Base-by-base conservation (phyloP, 495 filamentous ascomycete genomes). In the Xylaria nigripes region DNA sequence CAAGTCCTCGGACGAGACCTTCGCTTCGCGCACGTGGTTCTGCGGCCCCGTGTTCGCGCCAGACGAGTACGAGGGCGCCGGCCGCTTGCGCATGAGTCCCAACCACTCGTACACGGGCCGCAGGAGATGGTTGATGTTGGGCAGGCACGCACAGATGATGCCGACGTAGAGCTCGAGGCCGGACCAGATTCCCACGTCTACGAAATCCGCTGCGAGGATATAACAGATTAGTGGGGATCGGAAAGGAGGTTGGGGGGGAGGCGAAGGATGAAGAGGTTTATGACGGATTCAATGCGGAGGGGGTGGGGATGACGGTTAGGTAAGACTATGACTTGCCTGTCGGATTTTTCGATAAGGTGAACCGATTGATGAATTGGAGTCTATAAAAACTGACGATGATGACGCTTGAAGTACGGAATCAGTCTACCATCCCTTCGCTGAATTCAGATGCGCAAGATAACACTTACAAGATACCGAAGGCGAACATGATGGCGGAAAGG, bases 91-190 rank as follows among this genome's bases (percentile, higher is more conserved):
- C 44, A 16, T 46, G 24, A 46, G 44, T 3, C 44, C 22, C 15
- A 46, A 10, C 44, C 44, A 29, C n/a, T 6, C 24, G 25, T 45
- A 45, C 3, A 34, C 41, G 34, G 15, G 47, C 15, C 30, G 49
- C 43, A 67, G 51, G 25, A 72, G 59, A 7, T 68, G 67, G 13
- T 63, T 59, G 36, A 72, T 66, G 47, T 65, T 68, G 2, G 70
- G 69, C 45, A 74, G 57, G 49, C 72, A 73, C 38, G 68, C 69
- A 55, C 69, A 70, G 42, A 73, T 59, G 22, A 73, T 68, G 29
- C 65, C 70, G 23, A 73, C 55, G 27, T 62, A 70, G n/a, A 69
- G 68, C 59, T 73, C 72, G 55, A 68, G 61, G 41, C 65, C 65
- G 8, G 68, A 68, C 72, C 72, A 74, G 50, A 73, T 67, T 43